Conservation (phyloP, 805 yeast species). For the Myxozyma sirexii region DNA sequence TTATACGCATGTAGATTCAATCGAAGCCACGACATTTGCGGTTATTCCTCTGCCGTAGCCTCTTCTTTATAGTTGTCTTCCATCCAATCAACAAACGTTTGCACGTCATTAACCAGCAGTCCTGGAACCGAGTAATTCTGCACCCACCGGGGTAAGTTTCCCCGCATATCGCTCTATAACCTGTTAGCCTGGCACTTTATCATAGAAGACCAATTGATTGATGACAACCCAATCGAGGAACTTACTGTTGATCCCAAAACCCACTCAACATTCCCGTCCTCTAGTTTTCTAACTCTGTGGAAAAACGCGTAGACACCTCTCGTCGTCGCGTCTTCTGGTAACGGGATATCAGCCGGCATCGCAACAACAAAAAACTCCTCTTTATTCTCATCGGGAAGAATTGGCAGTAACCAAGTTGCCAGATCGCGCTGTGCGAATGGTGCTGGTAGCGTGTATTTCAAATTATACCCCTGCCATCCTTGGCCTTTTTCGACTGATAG, state of each 20-base stretch:
- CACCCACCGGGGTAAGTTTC: conserved; percentile 29
- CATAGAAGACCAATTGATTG: too few relatives aligned
- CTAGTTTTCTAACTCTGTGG: conserved; percentile 20
- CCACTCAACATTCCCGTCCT: conserved; percentile 22
- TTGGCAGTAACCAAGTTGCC: conserved; percentile 22
- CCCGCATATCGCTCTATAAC: conserved; percentile 31
- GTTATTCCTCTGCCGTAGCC: not conserved
- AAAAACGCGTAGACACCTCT: conserved; percentile 27
- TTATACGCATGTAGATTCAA: too few relatives aligned
- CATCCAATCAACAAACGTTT: conserved; percentile 25
- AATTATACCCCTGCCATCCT: conserved; percentile 22
- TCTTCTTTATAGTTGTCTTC: conserved; percentile 15
- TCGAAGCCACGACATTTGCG: too few relatives aligned
- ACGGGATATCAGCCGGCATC: conserved; percentile 27
- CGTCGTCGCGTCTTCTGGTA: conserved; percentile 24
- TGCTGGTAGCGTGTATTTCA: conserved; percentile 26
- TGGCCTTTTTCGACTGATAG: not conserved
- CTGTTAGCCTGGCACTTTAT: too few relatives aligned
- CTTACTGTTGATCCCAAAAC: conserved; percentile 20
- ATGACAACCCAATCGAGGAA: not conserved
- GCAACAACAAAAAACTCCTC: conserved; percentile 24
- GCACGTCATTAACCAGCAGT: conserved; percentile 21
- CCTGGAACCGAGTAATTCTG: conserved; percentile 29
- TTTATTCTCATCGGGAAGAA: conserved; percentile 6
- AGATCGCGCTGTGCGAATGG: conserved; percentile 30